Evolutionary conservation across 495 filamentous ascomycete genomes (phyloP).

Genomic region (Barbatosphaeria neglecta): DNA sequence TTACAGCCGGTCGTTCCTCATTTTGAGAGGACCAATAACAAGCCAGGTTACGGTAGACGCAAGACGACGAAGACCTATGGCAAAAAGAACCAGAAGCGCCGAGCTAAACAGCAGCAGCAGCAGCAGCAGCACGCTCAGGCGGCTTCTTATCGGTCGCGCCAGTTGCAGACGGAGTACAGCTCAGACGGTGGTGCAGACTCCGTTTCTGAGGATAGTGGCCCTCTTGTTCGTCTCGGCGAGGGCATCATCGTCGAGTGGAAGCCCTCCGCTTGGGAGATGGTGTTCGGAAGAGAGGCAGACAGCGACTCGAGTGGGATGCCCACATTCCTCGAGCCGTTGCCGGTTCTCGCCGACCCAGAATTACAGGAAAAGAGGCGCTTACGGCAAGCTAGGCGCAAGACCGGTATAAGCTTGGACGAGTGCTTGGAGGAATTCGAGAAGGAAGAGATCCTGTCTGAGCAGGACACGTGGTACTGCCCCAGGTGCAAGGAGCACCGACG

Average conservation of each 20-base stretch:
- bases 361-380: constrained; percentile 47
- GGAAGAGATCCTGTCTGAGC: constrained; percentile 81
- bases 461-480: constrained; percentile 94
- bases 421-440: constrained; percentile 91
- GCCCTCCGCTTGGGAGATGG: constrained; percentile 46
- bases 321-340: constrained; percentile 37
- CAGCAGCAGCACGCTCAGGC: constrained; percentile 20
- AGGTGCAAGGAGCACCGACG: constrained; percentile 86
- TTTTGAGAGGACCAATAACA: constrained; percentile 6
- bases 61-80: constrained; percentile 29
- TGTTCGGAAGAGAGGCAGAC: constrained; percentile 52
- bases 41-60: constrained; percentile 14
- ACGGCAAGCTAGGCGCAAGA: constrained; percentile 50
- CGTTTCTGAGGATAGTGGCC: constrained; percentile 35
- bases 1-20: not conserved
- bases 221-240: constrained; percentile 65
- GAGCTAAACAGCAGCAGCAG: constrained; percentile 20
- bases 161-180: constrained; percentile 4
- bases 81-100: constrained; percentile 22
- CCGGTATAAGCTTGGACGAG: constrained; percentile 74
- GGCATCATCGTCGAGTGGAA: constrained; percentile 79
- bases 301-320: constrained; percentile 20
- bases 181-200: constrained; percentile 9
- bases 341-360: constrained; percentile 51
- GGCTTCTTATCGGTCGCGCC: too few relatives aligned